Conservation (phyloP, 495 filamentous ascomycete genomes). For the Xylaria castorea region DNA sequence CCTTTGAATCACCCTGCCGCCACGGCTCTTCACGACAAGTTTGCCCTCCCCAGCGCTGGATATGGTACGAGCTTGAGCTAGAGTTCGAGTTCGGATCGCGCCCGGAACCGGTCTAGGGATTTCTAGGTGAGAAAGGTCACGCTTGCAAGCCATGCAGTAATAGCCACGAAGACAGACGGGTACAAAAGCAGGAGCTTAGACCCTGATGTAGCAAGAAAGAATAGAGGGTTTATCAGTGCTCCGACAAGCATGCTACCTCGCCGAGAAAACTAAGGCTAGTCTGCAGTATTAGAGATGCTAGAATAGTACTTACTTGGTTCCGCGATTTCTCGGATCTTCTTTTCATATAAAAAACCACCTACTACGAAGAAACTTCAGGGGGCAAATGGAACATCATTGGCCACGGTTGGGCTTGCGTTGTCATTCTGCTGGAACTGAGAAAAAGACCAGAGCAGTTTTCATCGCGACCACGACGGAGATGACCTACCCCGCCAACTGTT, state of each 20-base stretch:
- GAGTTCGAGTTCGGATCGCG: conserved; percentile 13
- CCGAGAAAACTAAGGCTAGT: not conserved
- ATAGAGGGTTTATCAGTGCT: not conserved
- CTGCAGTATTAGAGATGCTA: not conserved
- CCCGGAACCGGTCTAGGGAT: conserved; percentile 13
- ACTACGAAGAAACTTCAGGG: not conserved
- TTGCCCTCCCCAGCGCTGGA: conserved; percentile 23
- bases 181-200: not conserved
- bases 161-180: not conserved
- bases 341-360: conserved; percentile 7
- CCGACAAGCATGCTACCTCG: not conserved
- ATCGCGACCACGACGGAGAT: conserved; percentile 16
- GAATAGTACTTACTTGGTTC: conserved; percentile 14
- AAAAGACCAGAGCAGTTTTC: not conserved
- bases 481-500: conserved; percentile 1
- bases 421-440: not conserved
- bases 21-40: conserved; percentile 10
- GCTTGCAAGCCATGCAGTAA: not conserved
- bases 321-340: not conserved
- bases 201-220: not conserved
- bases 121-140: not conserved
- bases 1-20: not conserved
- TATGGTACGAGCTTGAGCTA: conserved; percentile 4
- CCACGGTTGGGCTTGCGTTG: not conserved
- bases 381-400: not conserved